Evolutionary conservation across 2,329 filamentous ascomycete species (phyloP).

Genomic region (Aspergillus novoparasiticus): DNA sequence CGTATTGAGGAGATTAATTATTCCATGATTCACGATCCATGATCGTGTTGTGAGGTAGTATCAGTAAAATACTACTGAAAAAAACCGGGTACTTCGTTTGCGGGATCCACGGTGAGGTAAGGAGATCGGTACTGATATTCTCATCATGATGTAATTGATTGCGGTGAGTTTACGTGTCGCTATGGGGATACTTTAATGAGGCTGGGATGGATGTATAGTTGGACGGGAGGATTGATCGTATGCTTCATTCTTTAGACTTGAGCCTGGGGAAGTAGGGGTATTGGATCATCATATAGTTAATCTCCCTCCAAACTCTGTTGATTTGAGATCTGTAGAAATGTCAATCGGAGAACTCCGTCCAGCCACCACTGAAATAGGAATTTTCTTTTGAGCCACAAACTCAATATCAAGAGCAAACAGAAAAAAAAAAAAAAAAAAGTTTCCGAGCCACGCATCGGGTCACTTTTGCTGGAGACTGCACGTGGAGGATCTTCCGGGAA

Average conservation of each 20-base stretch:
- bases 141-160: constrained; percentile 3
- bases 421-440: neutral
- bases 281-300: neutral
- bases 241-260: neutral
- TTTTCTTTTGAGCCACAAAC: neutral
- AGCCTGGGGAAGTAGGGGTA: no score
- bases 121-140: constrained; percentile 1
- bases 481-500: constrained; percentile 26
- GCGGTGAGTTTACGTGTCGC: neutral
- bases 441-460: constrained; percentile 4
- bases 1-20: neutral
- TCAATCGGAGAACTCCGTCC: neutral
- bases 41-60: neutral
- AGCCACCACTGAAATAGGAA: neutral
- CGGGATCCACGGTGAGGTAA: neutral
- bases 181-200: neutral
- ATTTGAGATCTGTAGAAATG: neutral
- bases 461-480: constrained; percentile 10
- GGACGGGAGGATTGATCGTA: neutral
- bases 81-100: neutral
- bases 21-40: neutral
- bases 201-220: neutral
- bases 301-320: neutral
- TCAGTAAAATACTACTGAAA: neutral
- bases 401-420: neutral